Percentiles rank a stretch among this genome's conserved stretches.
These are phyloP conservation scores for Coriaria nepalensis DNA, from an alignment of 306 rosid species.

Conservation along the genomic window DNA sequence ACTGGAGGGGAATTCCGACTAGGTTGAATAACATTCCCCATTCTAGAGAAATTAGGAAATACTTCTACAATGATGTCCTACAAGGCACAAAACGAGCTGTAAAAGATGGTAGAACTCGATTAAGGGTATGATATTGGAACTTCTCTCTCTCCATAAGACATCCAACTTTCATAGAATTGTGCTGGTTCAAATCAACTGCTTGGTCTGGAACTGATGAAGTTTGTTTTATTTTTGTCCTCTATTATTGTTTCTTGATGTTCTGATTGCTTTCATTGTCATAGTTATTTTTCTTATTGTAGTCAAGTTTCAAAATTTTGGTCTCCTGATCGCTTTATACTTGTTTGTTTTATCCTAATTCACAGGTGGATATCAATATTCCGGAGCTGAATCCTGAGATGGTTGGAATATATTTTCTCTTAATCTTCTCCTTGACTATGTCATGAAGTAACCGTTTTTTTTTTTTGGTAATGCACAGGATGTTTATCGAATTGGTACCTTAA, in stretches of 20 bases:
- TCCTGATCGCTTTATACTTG: slow-evolving; percentile 16
- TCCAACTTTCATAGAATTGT: background rate
- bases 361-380: slow-evolving; percentile 94
- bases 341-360: slow-evolving; percentile 23
- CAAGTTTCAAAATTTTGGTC: background rate
- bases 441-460: slow-evolving; percentile 25
- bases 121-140: slow-evolving; percentile 37
- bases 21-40: slow-evolving; percentile 87
- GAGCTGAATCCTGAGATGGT: slow-evolving; percentile 97
- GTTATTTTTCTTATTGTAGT: background rate
- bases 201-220: no score
- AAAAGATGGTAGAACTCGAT: slow-evolving; percentile 51
- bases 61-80: slow-evolving; percentile 76
- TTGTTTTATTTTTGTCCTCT: no score
- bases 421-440: background rate
- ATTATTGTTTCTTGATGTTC: no score
- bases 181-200: background rate
- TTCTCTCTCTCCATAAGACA: background rate
- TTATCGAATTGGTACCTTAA: slow-evolving; percentile 89
- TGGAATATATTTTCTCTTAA: slow-evolving; percentile 4
- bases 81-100: slow-evolving; percentile 67
- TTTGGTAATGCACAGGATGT: slow-evolving; percentile 53
- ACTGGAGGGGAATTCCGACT: slow-evolving; percentile 95
- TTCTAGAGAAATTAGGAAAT: slow-evolving; percentile 79
- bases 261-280: no score